A percentile compares a stretch with the other conserved stretches of the same genome.
Conservation (phyloP, 345 rosid genomes). For the Lepidium africanum region DNA sequence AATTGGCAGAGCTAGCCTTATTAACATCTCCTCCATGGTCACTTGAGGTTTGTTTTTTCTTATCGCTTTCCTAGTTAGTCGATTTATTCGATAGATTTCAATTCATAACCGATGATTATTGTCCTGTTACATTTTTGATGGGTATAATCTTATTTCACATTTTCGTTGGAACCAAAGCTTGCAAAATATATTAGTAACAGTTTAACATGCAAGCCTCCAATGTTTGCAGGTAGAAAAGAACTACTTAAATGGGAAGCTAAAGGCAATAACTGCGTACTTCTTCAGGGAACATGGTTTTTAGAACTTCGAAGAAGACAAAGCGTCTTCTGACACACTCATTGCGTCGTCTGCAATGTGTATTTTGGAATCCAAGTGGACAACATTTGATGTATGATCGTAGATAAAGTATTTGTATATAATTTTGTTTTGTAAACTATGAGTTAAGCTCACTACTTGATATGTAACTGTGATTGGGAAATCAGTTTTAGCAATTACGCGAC, state of each 20-base stretch:
- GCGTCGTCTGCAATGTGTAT: background rate
- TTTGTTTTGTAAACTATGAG: constrained; percentile 1
- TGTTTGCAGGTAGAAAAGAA: constrained; percentile 71
- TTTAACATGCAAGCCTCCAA: background rate
- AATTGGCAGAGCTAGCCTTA: constrained; percentile 73
- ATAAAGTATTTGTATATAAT: background rate
- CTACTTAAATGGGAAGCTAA: constrained; percentile 75
- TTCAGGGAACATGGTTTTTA: constrained; percentile 19
- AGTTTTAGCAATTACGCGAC: background rate
- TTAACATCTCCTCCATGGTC: constrained; percentile 59
- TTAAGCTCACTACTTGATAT: background rate
- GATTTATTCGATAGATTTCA: no score
- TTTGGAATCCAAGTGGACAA: background rate
- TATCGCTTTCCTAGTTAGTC: background rate
- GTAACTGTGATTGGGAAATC: background rate
- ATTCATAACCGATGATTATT: no score
- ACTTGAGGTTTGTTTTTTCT: constrained; percentile 41
- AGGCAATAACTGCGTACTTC: constrained; percentile 93
- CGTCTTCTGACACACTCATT: background rate
- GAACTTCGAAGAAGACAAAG: background rate
- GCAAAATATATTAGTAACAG: background rate
- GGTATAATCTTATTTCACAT: no score
- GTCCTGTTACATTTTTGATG: no score
- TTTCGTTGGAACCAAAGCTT: background rate
- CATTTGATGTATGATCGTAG: background rate